Evolutionary conservation across 192 early-diverging fungal genomes (phyloP), one percentile per base, ranked within the genome.

Genomic region (Coemansia sp.): DNA sequence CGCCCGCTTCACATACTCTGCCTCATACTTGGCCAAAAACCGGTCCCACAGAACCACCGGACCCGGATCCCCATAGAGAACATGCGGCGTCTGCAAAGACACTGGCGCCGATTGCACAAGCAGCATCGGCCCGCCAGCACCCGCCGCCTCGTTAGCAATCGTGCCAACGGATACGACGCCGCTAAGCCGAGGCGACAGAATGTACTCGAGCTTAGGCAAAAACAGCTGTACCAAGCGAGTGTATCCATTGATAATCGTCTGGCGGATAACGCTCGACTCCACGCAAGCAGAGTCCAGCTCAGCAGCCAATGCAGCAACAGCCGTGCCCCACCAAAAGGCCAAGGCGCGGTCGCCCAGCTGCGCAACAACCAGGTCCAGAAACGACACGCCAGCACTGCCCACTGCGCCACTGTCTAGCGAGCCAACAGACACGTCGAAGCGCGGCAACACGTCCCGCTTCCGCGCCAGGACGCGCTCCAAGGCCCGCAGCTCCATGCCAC

Each of bases 291-390:
- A 33, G 31, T 53, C 42, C 13, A 71, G 24, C 48, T 70, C 62
- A 0, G 60, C 62, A 0, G 65, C 55, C 61, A 77, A 42, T 2
- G 66, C 65, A 2, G 65, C 40, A 9, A 77, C 56, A 0, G 75
- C 75, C 1, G 66, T 62, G 35, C 75, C 64, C 75, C 75, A 77
- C 75, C 75, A 77, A 43, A 71, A 77, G 1, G 69, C 75, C 48
- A 77, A 33, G 2, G 34, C 31, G 37, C 62, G 63, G 56, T 67
- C 62, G 36, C 65, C 72, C 20, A 79, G 65, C 57, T 42, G 40
- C 23, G 26, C 62, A 0, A 63, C 76, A 5, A 51, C 65, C 26
- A 63, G 34, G 50, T 71, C 75, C 66, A 68, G 20, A 10, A 53
- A 65, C 38, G 69, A 59, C 46, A 45, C 38, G 40, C 48, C 48